Evolutionary conservation across 2,329 filamentous ascomycete genomes (phyloP).

Genomic region (Dendrostoma leiphaemia): DNA sequence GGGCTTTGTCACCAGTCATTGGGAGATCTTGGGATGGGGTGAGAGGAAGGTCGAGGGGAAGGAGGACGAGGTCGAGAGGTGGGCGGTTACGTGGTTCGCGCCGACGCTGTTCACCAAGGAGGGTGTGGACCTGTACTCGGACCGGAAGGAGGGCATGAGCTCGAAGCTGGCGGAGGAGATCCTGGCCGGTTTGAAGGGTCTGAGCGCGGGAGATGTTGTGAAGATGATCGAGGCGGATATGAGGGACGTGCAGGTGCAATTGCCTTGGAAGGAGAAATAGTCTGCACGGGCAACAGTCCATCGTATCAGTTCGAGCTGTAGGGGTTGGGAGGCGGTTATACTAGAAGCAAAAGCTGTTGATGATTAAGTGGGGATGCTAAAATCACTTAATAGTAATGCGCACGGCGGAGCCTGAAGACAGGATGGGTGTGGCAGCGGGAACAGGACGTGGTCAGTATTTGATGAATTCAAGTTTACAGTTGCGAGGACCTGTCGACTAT

Average conservation of each 20-base stretch:
- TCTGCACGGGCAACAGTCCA: neutral
- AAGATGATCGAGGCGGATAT: constrained; percentile 47
- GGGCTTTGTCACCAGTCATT: constrained; percentile 69
- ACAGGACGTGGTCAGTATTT: no score
- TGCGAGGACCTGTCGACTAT: neutral
- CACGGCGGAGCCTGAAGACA: neutral
- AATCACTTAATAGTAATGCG: neutral
- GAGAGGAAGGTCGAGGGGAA: constrained; percentile 42
- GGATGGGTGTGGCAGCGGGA: neutral
- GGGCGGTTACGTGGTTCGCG: constrained; percentile 83
- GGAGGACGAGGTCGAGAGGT: constrained; percentile 47
- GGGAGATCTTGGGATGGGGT: constrained; percentile 80
- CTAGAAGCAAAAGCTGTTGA: neutral
- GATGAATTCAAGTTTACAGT: neutral
- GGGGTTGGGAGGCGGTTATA: neutral
- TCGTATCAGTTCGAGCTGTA: neutral
- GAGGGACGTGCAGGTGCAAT: constrained; percentile 47
- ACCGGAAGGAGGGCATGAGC: constrained; percentile 58
- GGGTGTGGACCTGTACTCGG: constrained; percentile 75
- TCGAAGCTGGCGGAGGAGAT: constrained; percentile 56
- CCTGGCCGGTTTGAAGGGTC: constrained; percentile 47
- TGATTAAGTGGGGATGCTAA: neutral
- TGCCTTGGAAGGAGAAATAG: constrained; percentile 46
- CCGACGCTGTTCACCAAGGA: constrained; percentile 81
- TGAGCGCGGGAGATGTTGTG: constrained; percentile 57